Base-by-base conservation (phyloP, 257 asterid species). In the Solanum paucissectum region DNA sequence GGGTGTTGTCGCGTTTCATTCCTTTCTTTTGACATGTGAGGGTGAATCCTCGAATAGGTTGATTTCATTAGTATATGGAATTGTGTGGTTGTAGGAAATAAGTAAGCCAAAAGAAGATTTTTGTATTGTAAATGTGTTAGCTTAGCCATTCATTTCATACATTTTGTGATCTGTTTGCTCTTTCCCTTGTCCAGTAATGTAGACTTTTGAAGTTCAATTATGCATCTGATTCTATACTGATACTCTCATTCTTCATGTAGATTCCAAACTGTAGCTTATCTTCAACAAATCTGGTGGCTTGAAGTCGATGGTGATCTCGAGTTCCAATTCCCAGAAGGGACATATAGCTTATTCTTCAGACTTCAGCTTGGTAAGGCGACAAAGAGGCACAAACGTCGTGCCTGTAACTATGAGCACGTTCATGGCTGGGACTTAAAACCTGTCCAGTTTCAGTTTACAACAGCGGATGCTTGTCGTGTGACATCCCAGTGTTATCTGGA, bases 201-300 rank as follows among this genome's bases (percentile, higher is more conserved):
- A 12, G 12, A 38, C 58, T 21, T 52, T 75, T 37, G 29, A n/a
- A 37, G 55, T 73, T 36, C 37, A 36, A 9, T 73, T 4, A 73
- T 9, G n/a, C 49, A 18, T 36, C 23, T 12, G 49, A 44, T 27
- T 23, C 11, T 12, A 42, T 85, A 79, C 72, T 75, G 68, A 23
- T 71, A 33, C 83, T 52, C 34, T 37, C 66, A 86, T 85, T 21
- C 34, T 46, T 79, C n/a, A 10, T 90, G 69, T 73, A 95, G 98
- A 89, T 95, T 94, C 83, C 94, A 92, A 82, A 92, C 98, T 34
- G 87, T 96, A 10, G 98, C 98, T 52, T 95, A 94, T 90, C 97
- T 96, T 83, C 97, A 96, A 46, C 99, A 96, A 88, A 95, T 94
- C 64, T 94, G 99, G 98, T 96, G 99, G 99, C 93, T 96, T 33